Base-by-base conservation (phyloP, 257 asterid genomes). In the Craterostigma plantagineum region DNA sequence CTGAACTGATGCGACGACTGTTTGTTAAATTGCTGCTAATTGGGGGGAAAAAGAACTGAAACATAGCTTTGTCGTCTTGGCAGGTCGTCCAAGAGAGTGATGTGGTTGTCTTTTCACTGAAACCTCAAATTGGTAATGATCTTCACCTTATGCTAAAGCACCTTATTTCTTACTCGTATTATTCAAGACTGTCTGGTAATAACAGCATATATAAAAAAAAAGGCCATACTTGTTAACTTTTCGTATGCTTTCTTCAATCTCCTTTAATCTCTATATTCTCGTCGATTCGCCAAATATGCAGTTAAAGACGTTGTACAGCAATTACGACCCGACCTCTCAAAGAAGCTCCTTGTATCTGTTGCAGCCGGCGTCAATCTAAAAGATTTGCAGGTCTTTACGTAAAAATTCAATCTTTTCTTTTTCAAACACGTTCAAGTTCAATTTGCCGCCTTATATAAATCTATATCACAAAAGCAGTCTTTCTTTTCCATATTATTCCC, bases 81-180 rank as follows among this genome's bases (percentile, higher is more conserved):
- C 85, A 87, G 98, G 98, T 82, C 15, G 92, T 82, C 57, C 71
- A 74, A 68, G 81, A 72, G 47, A 71, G 92, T 50, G 95, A 87
- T 46, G 93, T 87, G 53, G 68, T 87, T 49, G 44, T 82, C 45
- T 70, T 87, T 63, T 82, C 95, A 11, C 92, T 87, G 65, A 87
- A 82, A 59, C 95, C 98, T 66, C 95, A 87, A 82, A 69, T 72
- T 50, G 91, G 93, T 87, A 87, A 23, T 23, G 30, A 23, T 23
- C 30, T 23, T 23, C n/a, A n/a, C n/a, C n/a, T n/a, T n/a, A n/a
- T n/a, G n/a, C n/a, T n/a, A n/a, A n/a, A n/a, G n/a, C n/a, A n/a
- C n/a, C n/a, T n/a, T n/a, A n/a, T n/a, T n/a, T n/a, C n/a, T n/a
- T n/a, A n/a, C n/a, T n/a, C n/a, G 30, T 23, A 23, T 23, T 23